These are phyloP conservation scores for Ustilago lituana DNA, from an alignment of 1,284 basidiomycete genomes.

Conservation along the genomic window DNA sequence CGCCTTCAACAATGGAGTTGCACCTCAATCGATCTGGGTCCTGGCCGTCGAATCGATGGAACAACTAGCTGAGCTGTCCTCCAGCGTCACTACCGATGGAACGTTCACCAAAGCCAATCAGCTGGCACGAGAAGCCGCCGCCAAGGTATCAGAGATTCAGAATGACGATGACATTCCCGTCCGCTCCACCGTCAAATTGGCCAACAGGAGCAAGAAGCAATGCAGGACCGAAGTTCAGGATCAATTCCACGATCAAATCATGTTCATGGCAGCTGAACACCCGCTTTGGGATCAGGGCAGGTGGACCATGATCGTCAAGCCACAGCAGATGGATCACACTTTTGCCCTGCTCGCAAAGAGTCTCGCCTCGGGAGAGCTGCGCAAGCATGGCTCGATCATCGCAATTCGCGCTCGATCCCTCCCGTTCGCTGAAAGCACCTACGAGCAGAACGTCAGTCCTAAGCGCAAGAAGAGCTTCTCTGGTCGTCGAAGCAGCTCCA, in stretches of 20 bases:
- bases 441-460: background rate
- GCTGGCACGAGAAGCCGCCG: background rate
- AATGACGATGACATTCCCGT: slow-evolving; percentile 17
- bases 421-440: slow-evolving; percentile 3
- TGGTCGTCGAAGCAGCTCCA: slow-evolving; percentile 3
- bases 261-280: slow-evolving; percentile 15
- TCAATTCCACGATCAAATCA: slow-evolving; percentile 25
- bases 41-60: background rate
- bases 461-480: slow-evolving; percentile 20
- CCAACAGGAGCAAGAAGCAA: slow-evolving; percentile 28
- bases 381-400: slow-evolving; percentile 9
- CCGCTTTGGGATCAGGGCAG: slow-evolving; percentile 30
- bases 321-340: slow-evolving; percentile 12
- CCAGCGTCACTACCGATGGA: background rate
- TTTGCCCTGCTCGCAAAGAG: slow-evolving; percentile 17
- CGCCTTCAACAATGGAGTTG: slow-evolving; percentile 10
- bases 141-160: slow-evolving; percentile 15
- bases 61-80: slow-evolving; percentile 17
- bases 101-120: slow-evolving; percentile 14
- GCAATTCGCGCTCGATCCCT: slow-evolving; percentile 27
- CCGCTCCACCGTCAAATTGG: slow-evolving; percentile 1
- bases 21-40: slow-evolving; percentile 15
- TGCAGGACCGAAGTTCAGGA: slow-evolving; percentile 25
- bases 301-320: slow-evolving; percentile 27
- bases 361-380: slow-evolving; percentile 18